Conservation (phyloP, 2,329 filamentous ascomycete species). For the Ceratocystis alfenasii region DNA sequence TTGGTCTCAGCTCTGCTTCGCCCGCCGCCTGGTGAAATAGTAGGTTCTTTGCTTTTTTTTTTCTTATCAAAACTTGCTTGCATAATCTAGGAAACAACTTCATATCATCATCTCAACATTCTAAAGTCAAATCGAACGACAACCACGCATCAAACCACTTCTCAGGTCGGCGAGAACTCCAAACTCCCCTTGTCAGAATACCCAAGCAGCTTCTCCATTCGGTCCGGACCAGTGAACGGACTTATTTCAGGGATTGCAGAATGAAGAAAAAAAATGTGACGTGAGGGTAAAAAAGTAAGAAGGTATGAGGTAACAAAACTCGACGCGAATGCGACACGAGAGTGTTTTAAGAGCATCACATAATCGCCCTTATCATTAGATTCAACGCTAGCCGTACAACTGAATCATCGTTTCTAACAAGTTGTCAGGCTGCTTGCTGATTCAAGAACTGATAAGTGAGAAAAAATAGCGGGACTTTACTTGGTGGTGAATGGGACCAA, state of each 20-base stretch:
- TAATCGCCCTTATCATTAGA: neutral
- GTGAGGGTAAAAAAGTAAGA: neutral
- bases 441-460: neutral
- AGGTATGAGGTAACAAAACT: neutral
- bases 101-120: neutral
- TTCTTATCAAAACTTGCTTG: neutral
- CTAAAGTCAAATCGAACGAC: neutral
- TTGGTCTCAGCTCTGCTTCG: neutral
- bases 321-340: neutral
- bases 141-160: neutral
- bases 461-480: neutral
- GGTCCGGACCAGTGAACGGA: slow-evolving; percentile 9
- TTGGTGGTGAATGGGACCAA: neutral
- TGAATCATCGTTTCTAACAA: too few species aligned
- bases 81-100: neutral
- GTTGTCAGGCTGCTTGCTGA: neutral
- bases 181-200: neutral
- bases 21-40: neutral
- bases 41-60: neutral
- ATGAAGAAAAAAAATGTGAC: neutral
- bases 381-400: too few species aligned
- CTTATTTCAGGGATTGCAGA: neutral
- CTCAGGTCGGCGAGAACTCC: neutral
- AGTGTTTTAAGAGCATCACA: neutral
- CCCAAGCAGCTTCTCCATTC: neutral